phyloP scores from a whole-genome alignment of 129 eudicot species.

The Flaveria ramosissima region DNA sequence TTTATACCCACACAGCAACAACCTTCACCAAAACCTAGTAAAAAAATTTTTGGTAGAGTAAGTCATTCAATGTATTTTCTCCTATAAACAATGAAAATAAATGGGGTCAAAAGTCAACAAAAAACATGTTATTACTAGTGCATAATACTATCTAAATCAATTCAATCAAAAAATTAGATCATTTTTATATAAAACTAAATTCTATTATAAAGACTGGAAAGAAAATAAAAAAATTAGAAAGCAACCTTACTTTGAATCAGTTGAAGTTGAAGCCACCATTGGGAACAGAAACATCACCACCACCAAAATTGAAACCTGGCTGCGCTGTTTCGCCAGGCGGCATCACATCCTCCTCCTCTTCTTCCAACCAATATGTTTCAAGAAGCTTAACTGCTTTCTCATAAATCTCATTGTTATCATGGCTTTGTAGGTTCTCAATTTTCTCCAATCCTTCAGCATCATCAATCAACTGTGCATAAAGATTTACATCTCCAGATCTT shows the following conservation, averaged over 20 bases:
- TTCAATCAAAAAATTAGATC: neutral
- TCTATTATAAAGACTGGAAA: neutral
- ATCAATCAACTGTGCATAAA: slow-evolving; percentile 77
- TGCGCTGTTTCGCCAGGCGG: slow-evolving; percentile 57
- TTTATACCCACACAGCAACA: neutral
- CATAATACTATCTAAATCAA: neutral
- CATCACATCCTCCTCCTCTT: slow-evolving; percentile 64
- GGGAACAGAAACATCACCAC: slow-evolving; percentile 58
- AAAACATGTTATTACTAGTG: neutral
- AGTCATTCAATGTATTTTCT: neutral
- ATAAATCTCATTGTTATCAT: slow-evolving; percentile 82
- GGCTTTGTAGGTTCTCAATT: slow-evolving; percentile 78
- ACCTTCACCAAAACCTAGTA: slow-evolving; percentile 8
- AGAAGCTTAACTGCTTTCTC: slow-evolving; percentile 88
- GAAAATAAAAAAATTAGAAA: neutral
- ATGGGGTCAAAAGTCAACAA: neutral
- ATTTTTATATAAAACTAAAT: neutral
- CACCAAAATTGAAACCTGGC: slow-evolving; percentile 65
- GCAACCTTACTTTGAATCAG: slow-evolving; percentile 38
- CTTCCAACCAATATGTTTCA: slow-evolving; percentile 86
- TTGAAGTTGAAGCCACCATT: slow-evolving; percentile 78
- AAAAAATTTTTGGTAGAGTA: neutral
- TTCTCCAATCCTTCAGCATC: slow-evolving; percentile 87
- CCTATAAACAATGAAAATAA: neutral
- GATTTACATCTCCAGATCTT: slow-evolving; percentile 51